Percentiles rank a stretch among this genome's conserved stretches.
These are phyloP conservation scores for Amanita jacksonii DNA, from an alignment of 768 basidiomycete species.

Conservation along the genomic window DNA sequence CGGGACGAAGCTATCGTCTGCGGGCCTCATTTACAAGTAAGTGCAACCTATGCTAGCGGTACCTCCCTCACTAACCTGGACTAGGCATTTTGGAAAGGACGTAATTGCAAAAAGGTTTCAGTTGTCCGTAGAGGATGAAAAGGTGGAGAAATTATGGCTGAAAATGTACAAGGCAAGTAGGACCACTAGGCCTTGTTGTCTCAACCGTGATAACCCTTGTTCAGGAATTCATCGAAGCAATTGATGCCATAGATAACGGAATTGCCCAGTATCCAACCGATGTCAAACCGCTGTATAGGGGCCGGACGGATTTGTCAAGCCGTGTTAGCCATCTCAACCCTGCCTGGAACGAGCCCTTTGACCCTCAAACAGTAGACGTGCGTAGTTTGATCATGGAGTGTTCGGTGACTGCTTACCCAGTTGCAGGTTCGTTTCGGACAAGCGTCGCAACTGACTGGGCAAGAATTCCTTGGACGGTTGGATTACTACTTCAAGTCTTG, in stretches of 20 bases:
- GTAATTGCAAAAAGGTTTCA: constrained; percentile 61
- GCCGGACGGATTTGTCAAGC: constrained; percentile 73
- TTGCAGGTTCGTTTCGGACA: constrained; percentile 59
- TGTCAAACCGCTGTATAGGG: constrained; percentile 61
- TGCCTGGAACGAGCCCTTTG: constrained; percentile 79
- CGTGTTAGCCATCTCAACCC: constrained; percentile 85
- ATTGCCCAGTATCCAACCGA: constrained; percentile 70
- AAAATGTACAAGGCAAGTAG: constrained; percentile 74
- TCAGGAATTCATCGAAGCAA: constrained; percentile 88
- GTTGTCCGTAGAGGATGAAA: constrained; percentile 43
- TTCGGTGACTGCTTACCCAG: neutral
- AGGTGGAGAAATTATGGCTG: constrained; percentile 70
- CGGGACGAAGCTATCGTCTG: constrained; percentile 82
- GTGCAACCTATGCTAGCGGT: constrained; percentile 14
- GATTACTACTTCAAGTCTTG: constrained; percentile 83
- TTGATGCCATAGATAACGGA: constrained; percentile 95
- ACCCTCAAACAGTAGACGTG: constrained; percentile 65
- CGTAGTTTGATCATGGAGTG: constrained; percentile 17
- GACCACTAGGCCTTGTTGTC: neutral
- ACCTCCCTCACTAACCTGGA: constrained; percentile 4
- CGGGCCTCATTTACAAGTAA: constrained; percentile 93
- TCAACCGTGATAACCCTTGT: constrained; percentile 3
- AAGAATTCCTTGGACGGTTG: constrained; percentile 73
- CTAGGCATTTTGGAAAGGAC: constrained; percentile 82
- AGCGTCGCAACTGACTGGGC: constrained; percentile 76